Base-by-base conservation (phyloP, 495 filamentous ascomycete species). In the Daldinia vernicosa region DNA sequence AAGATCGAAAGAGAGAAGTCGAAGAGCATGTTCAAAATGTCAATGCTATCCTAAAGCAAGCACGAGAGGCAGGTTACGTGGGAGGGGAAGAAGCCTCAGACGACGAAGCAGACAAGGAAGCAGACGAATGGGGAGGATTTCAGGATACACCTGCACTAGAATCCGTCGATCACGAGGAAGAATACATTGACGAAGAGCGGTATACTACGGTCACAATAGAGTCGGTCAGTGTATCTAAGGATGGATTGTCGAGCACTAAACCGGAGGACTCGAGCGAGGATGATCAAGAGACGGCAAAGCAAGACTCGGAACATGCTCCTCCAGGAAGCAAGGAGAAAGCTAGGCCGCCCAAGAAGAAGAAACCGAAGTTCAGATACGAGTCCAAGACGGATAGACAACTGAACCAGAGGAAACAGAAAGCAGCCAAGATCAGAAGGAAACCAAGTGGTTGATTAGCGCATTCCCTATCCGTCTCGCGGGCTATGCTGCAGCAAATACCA, bases 171-270 rank as follows among this genome's bases (percentile, higher is more conserved):
- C 88, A 90, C 71, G 93, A 98, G 74, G 94, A 95, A 60, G 94
- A 97, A 79, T 99, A 97, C 80, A 87, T 97, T 65, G 95, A 99
- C 80, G 95, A 98, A 78, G 95, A 97, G 75, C 91, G 91, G 78
- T 96, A 92, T 75, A 97, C 95, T 17, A 96, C 92, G 3, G 95
- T 99, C 30, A 97, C 93, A 0, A 88, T 99, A 0, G 93, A 97
- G 77, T 90, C 91, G n/a, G 93, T 99, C 76, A 91, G 90, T 73
- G 82, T 95, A 7, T 89, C 92, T 2, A 89, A 87, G 59, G 89
- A 92, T 65, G 92, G 90, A 6, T 75, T 94, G 78, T 87, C 57
- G 86, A 87, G 71, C 79, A 84, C 74, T 32, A 70, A 57, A 58
- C 75, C 75, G 4, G 79, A 77, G 26, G 80, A 86, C 11, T 81